Base-by-base conservation (phyloP, 1,284 basidiomycete genomes). In the Cryptococcus neoformans region DNA sequence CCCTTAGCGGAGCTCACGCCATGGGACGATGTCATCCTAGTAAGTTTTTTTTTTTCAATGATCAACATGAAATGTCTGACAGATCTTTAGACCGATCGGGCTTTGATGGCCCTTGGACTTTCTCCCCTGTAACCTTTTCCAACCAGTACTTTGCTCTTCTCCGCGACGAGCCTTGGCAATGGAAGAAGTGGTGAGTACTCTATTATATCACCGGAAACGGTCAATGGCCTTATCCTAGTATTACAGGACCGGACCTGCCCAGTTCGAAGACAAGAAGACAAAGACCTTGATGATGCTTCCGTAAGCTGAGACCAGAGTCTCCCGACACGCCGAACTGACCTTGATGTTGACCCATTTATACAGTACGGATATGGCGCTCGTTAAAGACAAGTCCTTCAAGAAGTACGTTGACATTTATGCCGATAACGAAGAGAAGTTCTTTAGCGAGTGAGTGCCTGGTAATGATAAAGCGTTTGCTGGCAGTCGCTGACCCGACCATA, bases 241-340 rank as follows among this genome's bases (percentile, higher is more conserved):
- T 21, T 40, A 38, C 48, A 94, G 91, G 91, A 81, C 81, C 62
- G 94, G 93, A 47, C 92, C 93, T 42, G 93, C 92, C 80, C 95
- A 99, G 80, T 87, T 89, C 60, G 86, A 90, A 79, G 93, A 98
- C 81, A 91, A 90, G 84, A 87, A 85, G 78, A 93, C 92, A 49
- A 84, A 83, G 69, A 80, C 84, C 41, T 81, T 99, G 50, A 98
- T 99, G 94, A 98, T 98, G 94, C 80, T 96, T 46, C 90, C 91
- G 21, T 21, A 21, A 21, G 21, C 21, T 21, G 87, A 88, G 72
- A 54, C 87, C 47, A 38, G 46, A 28, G 17, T 17, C 39, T 35
- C 14, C 21, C 28, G 14, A 35, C 50, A n/a, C 17, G 21, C 21
- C 21, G 21, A 21, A 21, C 21, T 21, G 17, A 47, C 34, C 10